A percentile compares a stretch with the other conserved stretches of the same genome.
These are phyloP conservation scores for Coemansia sp. DNA, from an alignment of 192 early-diverging fungal species.

Conservation along the genomic window DNA sequence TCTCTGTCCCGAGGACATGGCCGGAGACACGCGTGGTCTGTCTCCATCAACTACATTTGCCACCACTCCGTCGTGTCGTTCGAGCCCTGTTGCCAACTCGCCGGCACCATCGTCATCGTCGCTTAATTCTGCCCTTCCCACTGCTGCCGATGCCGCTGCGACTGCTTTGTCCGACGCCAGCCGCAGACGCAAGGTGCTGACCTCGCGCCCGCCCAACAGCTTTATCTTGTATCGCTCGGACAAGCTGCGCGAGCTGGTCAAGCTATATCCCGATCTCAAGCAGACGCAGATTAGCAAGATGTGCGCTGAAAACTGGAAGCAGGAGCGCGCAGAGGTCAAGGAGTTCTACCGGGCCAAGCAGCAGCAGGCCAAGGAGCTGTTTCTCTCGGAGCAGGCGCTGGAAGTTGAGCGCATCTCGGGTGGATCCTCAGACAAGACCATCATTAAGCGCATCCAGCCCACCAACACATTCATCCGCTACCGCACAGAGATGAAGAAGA, in stretches of 20 bases:
- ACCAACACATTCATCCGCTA: constrained; percentile 59
- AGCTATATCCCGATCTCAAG: constrained; percentile 48
- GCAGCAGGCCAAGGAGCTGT: constrained; percentile 50
- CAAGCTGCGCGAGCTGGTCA: constrained; percentile 52
- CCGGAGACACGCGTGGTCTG: neutral
- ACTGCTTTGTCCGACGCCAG: constrained; percentile 28
- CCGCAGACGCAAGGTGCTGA: constrained; percentile 53
- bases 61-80: constrained; percentile 15
- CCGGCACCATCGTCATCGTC: constrained; percentile 17
- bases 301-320: constrained; percentile 56
- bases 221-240: constrained; percentile 56
- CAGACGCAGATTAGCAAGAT: constrained; percentile 57
- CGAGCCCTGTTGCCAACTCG: constrained; percentile 16
- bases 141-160: constrained; percentile 23
- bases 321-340: constrained; percentile 51
- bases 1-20: constrained; percentile 13
- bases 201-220: constrained; percentile 55
- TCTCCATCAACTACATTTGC: constrained; percentile 1
- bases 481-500: constrained; percentile 57
- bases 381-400: constrained; percentile 48
- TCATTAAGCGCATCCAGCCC: constrained; percentile 56
- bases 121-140: constrained; percentile 21
- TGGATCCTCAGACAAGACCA: constrained; percentile 39
- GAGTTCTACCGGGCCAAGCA: constrained; percentile 50
- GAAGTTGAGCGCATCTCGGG: constrained; percentile 52